Evolutionary conservation across 1,139 yeast species (phyloP).

Genomic region (Debaryomyces coudertii): DNA sequence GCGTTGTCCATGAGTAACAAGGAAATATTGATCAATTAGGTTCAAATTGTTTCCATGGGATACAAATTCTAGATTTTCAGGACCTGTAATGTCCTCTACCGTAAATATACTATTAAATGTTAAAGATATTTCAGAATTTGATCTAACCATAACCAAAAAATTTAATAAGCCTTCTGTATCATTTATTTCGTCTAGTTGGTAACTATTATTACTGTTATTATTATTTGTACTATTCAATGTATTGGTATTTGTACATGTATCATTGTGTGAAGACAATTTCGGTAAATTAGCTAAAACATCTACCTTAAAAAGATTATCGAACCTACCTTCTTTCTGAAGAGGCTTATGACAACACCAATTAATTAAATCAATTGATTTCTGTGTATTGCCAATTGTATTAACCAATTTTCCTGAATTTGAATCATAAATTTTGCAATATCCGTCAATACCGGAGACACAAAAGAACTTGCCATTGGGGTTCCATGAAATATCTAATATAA

Average conservation of each 20-base stretch:
- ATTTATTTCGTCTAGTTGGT: conserved; percentile 13
- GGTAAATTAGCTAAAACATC: conserved; percentile 35
- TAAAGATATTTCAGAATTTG: conserved; percentile 23
- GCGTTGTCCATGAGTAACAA: conserved; percentile 20
- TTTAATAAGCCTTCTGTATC: conserved; percentile 18
- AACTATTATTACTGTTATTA: not conserved
- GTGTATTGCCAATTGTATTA: conserved; percentile 23
- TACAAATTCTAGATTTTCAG: conserved; percentile 17
- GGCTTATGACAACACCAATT: conserved; percentile 24
- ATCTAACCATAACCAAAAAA: conserved; percentile 31
- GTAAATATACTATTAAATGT: conserved; percentile 39
- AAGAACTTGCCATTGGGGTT: conserved; percentile 43
- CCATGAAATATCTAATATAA: conserved; percentile 39
- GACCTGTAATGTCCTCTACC: conserved; percentile 24
- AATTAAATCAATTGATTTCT: conserved; percentile 26
- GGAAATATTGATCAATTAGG: conserved; percentile 35
- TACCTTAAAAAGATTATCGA: conserved; percentile 26
- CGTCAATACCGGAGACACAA: conserved; percentile 50
- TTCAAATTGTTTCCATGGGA: conserved; percentile 24
- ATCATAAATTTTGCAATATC: conserved; percentile 49
- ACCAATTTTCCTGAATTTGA: conserved; percentile 51
- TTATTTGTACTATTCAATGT: conserved; percentile 2
- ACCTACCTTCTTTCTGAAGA: conserved; percentile 9
- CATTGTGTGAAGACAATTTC: conserved; percentile 15
- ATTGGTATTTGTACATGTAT: not conserved